Evolutionary conservation across 306 rosid species (phyloP).

Genomic region (Gastrolobium bilobum): DNA sequence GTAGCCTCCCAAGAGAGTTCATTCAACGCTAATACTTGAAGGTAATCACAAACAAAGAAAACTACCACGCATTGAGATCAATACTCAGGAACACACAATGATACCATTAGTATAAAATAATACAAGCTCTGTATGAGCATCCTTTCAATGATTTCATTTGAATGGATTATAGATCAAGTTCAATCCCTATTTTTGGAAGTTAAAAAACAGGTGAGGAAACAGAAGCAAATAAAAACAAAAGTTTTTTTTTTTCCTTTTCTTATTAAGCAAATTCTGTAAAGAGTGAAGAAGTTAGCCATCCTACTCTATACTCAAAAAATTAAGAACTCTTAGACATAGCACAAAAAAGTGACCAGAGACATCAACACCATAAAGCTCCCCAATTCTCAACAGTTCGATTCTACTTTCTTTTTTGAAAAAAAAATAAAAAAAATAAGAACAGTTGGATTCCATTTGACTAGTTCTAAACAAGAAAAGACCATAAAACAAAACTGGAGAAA

Average conservation of each 20-base stretch:
- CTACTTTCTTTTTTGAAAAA: background rate
- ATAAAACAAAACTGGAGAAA: constrained; percentile 42
- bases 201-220: background rate
- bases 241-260: background rate
- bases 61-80: no score
- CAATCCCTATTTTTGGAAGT: background rate
- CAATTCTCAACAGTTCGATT: constrained; percentile 29
- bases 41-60: no score
- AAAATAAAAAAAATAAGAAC: no score
- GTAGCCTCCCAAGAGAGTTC: no score
- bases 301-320: background rate
- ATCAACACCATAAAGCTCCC: background rate
- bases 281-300: background rate
- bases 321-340: background rate
- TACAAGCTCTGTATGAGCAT: no score
- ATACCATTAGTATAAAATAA: no score
- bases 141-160: no score
- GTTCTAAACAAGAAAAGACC: constrained; percentile 18
- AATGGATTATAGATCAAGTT: background rate
- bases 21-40: no score
- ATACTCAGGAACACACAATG: no score
- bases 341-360: background rate
- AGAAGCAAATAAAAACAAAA: background rate
- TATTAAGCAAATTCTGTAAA: background rate
- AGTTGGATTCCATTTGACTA: constrained; percentile 31